Percentiles rank a stretch among this genome's conserved stretches.
phyloP scores from a whole-genome alignment of 768 basidiomycete species.

The Phaeotremella skinneri region DNA sequence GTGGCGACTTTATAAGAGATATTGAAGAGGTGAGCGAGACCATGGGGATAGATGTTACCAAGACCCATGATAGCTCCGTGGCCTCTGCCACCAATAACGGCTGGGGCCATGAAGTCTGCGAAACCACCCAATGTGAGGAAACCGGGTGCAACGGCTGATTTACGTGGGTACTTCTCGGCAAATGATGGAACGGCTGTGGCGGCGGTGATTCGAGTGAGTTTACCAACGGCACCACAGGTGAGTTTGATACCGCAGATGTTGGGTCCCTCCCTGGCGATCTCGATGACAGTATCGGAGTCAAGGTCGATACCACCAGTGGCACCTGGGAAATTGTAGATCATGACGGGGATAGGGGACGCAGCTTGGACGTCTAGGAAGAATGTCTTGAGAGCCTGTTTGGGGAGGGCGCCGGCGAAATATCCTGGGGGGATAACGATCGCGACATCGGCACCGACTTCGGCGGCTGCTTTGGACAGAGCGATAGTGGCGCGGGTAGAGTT shows the following conservation, averaged over 20 bases:
- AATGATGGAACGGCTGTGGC: constrained; percentile 63
- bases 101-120: constrained; percentile 75
- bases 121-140: constrained; percentile 87
- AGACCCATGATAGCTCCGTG: constrained; percentile 90
- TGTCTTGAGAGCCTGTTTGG: constrained; percentile 67
- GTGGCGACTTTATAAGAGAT: constrained; percentile 61
- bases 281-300: constrained; percentile 80
- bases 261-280: constrained; percentile 70
- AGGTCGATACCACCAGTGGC: constrained; percentile 86
- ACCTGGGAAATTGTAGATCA: constrained; percentile 84
- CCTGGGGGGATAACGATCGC: constrained; percentile 81
- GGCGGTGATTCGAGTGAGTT: constrained; percentile 78
- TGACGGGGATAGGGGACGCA: constrained; percentile 73
- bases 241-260: constrained; percentile 86
- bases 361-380: constrained; percentile 74
- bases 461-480: constrained; percentile 70
- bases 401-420: constrained; percentile 77
- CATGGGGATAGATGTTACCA: constrained; percentile 64
- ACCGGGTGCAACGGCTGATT: constrained; percentile 60
- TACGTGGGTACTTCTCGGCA: constrained; percentile 63
- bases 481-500: constrained; percentile 81
- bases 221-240: constrained; percentile 89
- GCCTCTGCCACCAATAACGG: constrained; percentile 63
- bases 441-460: constrained; percentile 79
- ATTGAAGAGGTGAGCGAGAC: constrained; percentile 63